Conservation (phyloP, 2,329 filamentous ascomycete species). For the Meredithiella fracta region DNA sequence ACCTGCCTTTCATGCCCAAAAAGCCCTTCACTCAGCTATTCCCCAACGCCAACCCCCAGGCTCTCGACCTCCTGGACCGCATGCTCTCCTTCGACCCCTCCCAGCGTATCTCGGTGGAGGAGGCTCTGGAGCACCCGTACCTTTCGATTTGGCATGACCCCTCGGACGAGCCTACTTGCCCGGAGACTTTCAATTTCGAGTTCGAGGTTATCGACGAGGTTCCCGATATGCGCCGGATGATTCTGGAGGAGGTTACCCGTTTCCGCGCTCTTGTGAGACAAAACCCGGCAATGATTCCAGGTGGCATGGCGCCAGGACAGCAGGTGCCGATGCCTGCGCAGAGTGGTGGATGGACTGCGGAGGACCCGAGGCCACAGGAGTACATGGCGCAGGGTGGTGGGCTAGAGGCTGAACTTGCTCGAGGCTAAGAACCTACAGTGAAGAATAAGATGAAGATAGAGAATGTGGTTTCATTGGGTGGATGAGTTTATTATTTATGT, state of each 20-base stretch:
- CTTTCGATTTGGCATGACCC: constrained; percentile 97
- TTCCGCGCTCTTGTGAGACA: constrained; percentile 55
- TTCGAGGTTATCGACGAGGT: constrained; percentile 98
- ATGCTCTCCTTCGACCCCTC: constrained; percentile 97
- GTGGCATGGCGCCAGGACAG: constrained; percentile 19
- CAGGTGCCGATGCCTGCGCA: constrained; percentile 35
- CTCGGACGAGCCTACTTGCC: constrained; percentile 85
- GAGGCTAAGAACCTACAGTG: not conserved
- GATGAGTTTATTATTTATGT: not conserved
- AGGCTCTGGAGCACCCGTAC: constrained; percentile 91
- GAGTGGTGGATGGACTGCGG: constrained; percentile 38
- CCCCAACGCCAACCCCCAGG: constrained; percentile 87
- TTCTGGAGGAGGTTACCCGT: constrained; percentile 77
- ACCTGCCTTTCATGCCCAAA: constrained; percentile 89
- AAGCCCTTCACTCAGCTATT: constrained; percentile 78
- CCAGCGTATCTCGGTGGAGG: constrained; percentile 81
- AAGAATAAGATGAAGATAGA: not conserved
- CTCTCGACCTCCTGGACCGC: constrained; percentile 82
- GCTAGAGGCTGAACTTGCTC: constrained; percentile 42
- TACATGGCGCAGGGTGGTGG: constrained; percentile 32
- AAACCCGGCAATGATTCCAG: constrained; percentile 25
- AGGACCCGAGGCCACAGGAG: constrained; percentile 45
- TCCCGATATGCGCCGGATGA: constrained; percentile 89
- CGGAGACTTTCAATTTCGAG: constrained; percentile 90
- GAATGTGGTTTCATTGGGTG: not conserved